Conservation (phyloP, 2,329 filamentous ascomycete species). For the Metarhizium brunneum region DNA sequence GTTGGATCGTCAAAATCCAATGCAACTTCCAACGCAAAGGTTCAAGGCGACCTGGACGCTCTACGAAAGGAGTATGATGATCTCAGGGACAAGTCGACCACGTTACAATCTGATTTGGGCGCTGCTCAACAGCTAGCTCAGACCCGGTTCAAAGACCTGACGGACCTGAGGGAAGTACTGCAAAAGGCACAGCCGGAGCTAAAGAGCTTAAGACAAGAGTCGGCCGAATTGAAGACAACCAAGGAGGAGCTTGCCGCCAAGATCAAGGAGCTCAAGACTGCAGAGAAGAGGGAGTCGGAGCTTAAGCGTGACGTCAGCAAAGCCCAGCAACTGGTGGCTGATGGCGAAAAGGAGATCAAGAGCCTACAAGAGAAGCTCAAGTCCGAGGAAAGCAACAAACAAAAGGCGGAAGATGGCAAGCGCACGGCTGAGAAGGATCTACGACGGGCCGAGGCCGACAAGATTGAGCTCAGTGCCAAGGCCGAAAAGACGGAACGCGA, state of each 20-base stretch:
- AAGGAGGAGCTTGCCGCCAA: slow-evolving; percentile 63
- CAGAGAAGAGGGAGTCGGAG: slow-evolving; percentile 78
- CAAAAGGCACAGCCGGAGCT: slow-evolving; percentile 84
- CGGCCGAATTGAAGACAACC: slow-evolving; percentile 59
- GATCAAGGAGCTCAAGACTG: slow-evolving; percentile 54
- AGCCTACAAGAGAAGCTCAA: slow-evolving; percentile 68
- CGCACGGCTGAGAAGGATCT: slow-evolving; percentile 67
- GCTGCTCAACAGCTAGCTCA: slow-evolving; percentile 82
- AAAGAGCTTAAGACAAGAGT: slow-evolving; percentile 67
- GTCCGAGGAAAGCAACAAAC: slow-evolving; percentile 60
- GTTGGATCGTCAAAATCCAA: slow-evolving; percentile 33
- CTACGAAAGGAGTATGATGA: slow-evolving; percentile 51
- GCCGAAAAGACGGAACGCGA: slow-evolving; percentile 65
- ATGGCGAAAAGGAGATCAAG: slow-evolving; percentile 72
- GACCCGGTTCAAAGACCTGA: slow-evolving; percentile 78
- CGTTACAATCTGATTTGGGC: slow-evolving; percentile 72
- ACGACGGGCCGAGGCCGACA: slow-evolving; percentile 67
- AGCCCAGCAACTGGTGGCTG: slow-evolving; percentile 59
- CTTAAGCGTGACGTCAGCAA: slow-evolving; percentile 63
- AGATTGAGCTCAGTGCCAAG: slow-evolving; percentile 64
- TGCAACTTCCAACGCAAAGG: slow-evolving; percentile 38
- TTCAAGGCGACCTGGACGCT: slow-evolving; percentile 51
- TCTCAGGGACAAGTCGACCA: slow-evolving; percentile 59
- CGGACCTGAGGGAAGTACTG: slow-evolving; percentile 67
- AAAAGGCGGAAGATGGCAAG: slow-evolving; percentile 71